Evolutionary conservation across 345 rosid species (phyloP), one percentile per base, ranked within the genome.

Genomic region (Salix suchowensis): DNA sequence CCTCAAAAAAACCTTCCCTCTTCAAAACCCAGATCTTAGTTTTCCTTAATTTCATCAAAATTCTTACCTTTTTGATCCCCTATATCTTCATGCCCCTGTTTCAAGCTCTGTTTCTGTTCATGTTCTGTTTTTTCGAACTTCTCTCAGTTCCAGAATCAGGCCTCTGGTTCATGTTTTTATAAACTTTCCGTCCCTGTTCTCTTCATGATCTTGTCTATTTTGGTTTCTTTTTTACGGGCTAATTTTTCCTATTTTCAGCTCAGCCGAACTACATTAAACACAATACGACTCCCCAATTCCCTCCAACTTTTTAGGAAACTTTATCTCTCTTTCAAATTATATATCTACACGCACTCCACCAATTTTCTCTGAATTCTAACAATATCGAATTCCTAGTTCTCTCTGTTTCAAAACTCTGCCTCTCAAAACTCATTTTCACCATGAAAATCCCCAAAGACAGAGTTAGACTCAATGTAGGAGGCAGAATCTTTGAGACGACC

Each of bases 401-500:
- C 73, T 65, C 61, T 28, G 48, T 34, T 72, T 71, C 54, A 7
- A 12, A 72, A 13, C 15, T 10, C 58, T 4, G 54, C 70, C 6
- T 19, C 24, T 1, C 7, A 40, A 68, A 21, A n/a, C 71, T 24
- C 4, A 76, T 13, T 39, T 67, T 71, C 70, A 67, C 76, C 67
- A 96, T 94, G 99, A 92, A 89, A 75, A 77, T 88, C 36, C 87
- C 86, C 74, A 89, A 87, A 73, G 99, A 96, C 79, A 77, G 91
- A 72, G 76, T 96, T 67, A 86, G 86, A 81, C 85, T 96, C 90
- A 93, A 94, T 82, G 98, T 96, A 1, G 97, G 99, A 62, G 99
- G 99, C 54, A 82, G 91, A 84, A 55, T 85, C 68, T 96, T 96
- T 83, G 97, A 96, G 73, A 94, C 98, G 24, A 91, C 99, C n/a